Evolutionary conservation across 768 basidiomycete species (phyloP).

Genomic region (Sporobolomyces pararoseus): DNA sequence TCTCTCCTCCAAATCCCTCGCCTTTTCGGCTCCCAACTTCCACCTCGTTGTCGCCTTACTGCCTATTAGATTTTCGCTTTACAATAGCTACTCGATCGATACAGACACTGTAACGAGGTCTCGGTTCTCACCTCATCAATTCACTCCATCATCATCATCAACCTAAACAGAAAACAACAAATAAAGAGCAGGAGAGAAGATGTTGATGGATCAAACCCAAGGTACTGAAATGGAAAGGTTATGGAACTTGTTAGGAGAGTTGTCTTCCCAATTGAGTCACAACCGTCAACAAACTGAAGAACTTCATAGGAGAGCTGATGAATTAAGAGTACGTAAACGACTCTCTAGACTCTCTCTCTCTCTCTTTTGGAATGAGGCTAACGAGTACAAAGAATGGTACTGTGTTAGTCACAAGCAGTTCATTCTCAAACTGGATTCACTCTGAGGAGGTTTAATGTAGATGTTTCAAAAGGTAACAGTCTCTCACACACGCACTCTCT

Average conservation of each 20-base stretch:
- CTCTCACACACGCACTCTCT: slow-evolving; percentile 10
- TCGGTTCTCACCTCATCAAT: not conserved
- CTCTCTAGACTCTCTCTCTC: not conserved
- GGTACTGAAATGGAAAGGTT: slow-evolving; percentile 62
- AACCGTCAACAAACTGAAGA: slow-evolving; percentile 71
- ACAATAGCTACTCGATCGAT: no score
- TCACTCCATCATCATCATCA: not conserved
- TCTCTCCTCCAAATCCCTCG: no score
- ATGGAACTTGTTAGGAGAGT: slow-evolving; percentile 74
- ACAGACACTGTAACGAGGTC: not conserved
- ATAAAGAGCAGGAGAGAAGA: no score
- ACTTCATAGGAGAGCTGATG: slow-evolving; percentile 64
- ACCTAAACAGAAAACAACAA: not conserved
- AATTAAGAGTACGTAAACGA: slow-evolving; percentile 63
- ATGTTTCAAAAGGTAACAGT: slow-evolving; percentile 71
- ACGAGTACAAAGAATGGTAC: not conserved
- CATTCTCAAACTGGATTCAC: slow-evolving; percentile 70
- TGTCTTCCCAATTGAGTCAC: slow-evolving; percentile 73
- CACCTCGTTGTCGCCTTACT: no score
- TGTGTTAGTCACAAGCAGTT: slow-evolving; percentile 63
- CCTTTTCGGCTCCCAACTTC: no score
- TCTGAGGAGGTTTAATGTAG: slow-evolving; percentile 77
- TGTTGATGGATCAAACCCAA: slow-evolving; percentile 36
- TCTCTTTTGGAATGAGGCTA: not conserved
- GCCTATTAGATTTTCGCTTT: no score